phyloP scores from a whole-genome alignment of 345 rosid genomes.

The Linum tenue region DNA sequence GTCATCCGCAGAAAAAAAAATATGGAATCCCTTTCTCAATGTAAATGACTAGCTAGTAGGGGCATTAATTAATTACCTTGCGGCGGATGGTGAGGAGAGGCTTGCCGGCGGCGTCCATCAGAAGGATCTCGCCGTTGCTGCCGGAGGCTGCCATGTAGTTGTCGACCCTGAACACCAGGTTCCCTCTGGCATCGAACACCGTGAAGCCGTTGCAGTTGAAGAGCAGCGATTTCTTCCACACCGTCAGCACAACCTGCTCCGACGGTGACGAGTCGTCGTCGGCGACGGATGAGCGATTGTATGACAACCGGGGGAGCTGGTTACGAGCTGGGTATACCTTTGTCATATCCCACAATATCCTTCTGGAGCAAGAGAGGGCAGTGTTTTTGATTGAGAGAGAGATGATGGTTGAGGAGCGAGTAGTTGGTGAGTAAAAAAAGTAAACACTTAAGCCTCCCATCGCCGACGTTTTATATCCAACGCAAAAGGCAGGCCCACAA shows the following conservation, averaged over 20 bases:
- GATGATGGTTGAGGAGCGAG: not conserved
- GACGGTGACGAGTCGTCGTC: constrained; percentile 9
- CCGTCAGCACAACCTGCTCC: constrained; percentile 42
- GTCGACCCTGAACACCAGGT: constrained; percentile 75
- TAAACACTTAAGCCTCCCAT: not conserved
- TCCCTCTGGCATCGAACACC: constrained; percentile 62
- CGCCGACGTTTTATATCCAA: too few species aligned
- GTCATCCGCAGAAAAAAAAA: not conserved
- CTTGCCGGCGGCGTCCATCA: constrained; percentile 80
- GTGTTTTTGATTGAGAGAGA: too few species aligned
- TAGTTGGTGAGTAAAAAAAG: not conserved
- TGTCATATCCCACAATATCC: constrained; percentile 29
- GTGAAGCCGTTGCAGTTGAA: constrained; percentile 96
- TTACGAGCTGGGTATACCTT: constrained; percentile 51
- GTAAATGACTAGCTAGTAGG: not conserved
- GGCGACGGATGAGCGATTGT: not conserved
- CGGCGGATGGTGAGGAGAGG: constrained; percentile 95
- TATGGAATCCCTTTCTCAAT: too few species aligned
- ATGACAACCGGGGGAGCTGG: not conserved
- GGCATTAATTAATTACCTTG: constrained; percentile 46
- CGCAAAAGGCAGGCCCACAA: too few species aligned
- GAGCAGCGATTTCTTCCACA: constrained; percentile 88
- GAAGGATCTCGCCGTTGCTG: constrained; percentile 51
- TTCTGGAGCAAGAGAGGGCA: not conserved
- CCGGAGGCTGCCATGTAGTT: constrained; percentile 51